phyloP scores from a whole-genome alignment of 331 rosid genomes.

The Prunus yedoensis region DNA sequence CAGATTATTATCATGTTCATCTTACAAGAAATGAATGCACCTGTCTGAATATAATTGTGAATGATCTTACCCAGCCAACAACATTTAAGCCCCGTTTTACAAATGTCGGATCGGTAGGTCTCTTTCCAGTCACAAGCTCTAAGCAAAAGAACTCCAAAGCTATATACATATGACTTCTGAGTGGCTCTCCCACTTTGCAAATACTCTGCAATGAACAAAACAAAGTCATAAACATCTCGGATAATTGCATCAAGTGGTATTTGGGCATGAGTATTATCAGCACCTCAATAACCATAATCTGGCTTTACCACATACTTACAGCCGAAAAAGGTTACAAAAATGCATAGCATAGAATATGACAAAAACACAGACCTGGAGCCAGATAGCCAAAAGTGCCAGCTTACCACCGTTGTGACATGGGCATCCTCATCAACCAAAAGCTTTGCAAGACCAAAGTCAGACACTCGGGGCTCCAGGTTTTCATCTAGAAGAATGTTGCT shows the following conservation, averaged over 20 bases:
- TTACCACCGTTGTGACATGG: conserved; percentile 90
- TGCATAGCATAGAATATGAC: not conserved
- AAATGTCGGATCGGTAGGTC: conserved; percentile 92
- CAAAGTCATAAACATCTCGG: not conserved
- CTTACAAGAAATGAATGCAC: not conserved
- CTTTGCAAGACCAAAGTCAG: conserved; percentile 95
- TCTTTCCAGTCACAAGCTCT: conserved; percentile 86
- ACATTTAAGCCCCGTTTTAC: conserved; percentile 80
- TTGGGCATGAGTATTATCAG: not conserved
- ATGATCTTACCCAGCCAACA: conserved; percentile 90
- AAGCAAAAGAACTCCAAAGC: conserved; percentile 95
- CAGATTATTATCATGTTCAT: too few species aligned
- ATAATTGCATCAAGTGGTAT: not conserved
- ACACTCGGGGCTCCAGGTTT: conserved; percentile 80
- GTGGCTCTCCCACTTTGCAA: conserved; percentile 97
- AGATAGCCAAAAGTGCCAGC: conserved; percentile 98
- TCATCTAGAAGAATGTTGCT: conserved; percentile 91
- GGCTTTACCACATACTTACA: not conserved
- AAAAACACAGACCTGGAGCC: conserved; percentile 72
- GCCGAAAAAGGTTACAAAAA: not conserved
- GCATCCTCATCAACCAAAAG: conserved; percentile 93
- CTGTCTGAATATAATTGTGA: not conserved
- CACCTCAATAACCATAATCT: not conserved
- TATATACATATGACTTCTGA: conserved; percentile 89
- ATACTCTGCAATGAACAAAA: conserved; percentile 53